Evolutionary conservation across 768 basidiomycete genomes (phyloP).

Genomic region (Trametes punicea): DNA sequence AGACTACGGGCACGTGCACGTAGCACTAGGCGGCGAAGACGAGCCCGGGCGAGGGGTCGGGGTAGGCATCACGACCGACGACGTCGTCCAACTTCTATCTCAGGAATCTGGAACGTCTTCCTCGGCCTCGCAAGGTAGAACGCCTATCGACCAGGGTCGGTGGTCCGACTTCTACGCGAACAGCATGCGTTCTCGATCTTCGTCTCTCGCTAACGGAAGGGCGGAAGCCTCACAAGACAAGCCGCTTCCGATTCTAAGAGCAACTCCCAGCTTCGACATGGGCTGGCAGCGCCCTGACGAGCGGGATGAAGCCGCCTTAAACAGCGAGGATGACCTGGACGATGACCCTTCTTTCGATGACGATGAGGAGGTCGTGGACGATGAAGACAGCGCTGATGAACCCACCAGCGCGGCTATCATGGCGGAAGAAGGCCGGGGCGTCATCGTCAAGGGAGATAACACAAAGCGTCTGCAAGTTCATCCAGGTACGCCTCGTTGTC

Average conservation of each 20-base stretch:
- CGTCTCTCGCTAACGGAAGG: constrained; percentile 53
- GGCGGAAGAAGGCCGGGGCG: constrained; percentile 80
- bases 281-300: constrained; percentile 74
- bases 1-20: constrained; percentile 64
- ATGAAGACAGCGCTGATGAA: constrained; percentile 57
- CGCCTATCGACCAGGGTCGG: constrained; percentile 58
- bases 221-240: constrained; percentile 40
- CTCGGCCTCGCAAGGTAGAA: constrained; percentile 44
- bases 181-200: constrained; percentile 65
- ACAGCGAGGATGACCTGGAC: constrained; percentile 52
- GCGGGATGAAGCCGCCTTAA: constrained; percentile 58
- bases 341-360: constrained; percentile 35
- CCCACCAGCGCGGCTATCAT: constrained; percentile 74
- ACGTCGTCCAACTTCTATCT: constrained; percentile 57
- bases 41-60: constrained; percentile 39
- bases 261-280: constrained; percentile 74
- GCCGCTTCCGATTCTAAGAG: constrained; percentile 38
- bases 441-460: constrained; percentile 73
- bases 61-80: constrained; percentile 64
- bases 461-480: constrained; percentile 59
- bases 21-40: constrained; percentile 59
- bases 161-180: constrained; percentile 74
- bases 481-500: constrained; percentile 52
- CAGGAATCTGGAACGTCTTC: constrained; percentile 47
- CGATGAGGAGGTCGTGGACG: constrained; percentile 51